phyloP scores from a whole-genome alignment of 352 stramenopile genomes.

The Globisporangium nagaii region DNA sequence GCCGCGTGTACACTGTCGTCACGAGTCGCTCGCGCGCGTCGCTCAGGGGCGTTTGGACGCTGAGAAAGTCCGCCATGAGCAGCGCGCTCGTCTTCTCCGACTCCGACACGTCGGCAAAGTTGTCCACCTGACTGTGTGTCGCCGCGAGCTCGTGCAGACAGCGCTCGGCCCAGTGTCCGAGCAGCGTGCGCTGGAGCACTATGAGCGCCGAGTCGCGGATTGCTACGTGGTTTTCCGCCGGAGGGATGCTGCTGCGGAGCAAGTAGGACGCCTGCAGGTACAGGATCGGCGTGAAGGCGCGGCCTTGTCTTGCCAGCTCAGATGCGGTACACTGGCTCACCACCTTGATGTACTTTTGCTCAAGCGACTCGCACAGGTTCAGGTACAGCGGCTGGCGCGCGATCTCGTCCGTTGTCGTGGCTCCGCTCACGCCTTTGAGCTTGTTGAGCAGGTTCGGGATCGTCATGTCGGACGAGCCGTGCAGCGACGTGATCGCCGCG shows the following conservation, averaged over 20 bases:
- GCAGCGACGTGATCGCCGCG: slow-evolving; percentile 39
- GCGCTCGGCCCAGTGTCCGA: slow-evolving; percentile 56
- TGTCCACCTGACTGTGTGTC: slow-evolving; percentile 28
- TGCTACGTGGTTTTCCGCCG: slow-evolving; percentile 33
- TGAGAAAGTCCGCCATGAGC: slow-evolving; percentile 78
- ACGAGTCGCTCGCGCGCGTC: slow-evolving; percentile 31
- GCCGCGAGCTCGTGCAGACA: slow-evolving; percentile 45
- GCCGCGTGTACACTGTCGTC: slow-evolving; percentile 51
- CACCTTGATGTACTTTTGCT: slow-evolving; percentile 22
- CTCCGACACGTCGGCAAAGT: slow-evolving; percentile 19
- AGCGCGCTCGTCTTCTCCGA: slow-evolving; percentile 52
- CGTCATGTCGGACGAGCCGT: slow-evolving; percentile 37
- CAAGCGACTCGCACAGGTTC: slow-evolving; percentile 50
- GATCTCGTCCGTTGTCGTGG: slow-evolving; percentile 9
- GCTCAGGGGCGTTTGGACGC: slow-evolving; percentile 43
- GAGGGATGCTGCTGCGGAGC: slow-evolving; percentile 48
- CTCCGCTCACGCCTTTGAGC: slow-evolving; percentile 24
- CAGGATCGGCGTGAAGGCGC: slow-evolving; percentile 13
- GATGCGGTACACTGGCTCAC: background rate
- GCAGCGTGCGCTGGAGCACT: slow-evolving; percentile 37
- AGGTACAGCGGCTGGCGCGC: slow-evolving; percentile 53
- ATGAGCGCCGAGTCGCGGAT: slow-evolving; percentile 35
- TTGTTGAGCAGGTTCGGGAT: slow-evolving; percentile 58
- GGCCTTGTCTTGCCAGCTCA: background rate
- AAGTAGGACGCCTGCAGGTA: slow-evolving; percentile 58